A percentile compares a stretch with the other conserved stretches of the same genome.
phyloP scores from a whole-genome alignment of 2,329 filamentous ascomycete species.

The Epichloe elymi region DNA sequence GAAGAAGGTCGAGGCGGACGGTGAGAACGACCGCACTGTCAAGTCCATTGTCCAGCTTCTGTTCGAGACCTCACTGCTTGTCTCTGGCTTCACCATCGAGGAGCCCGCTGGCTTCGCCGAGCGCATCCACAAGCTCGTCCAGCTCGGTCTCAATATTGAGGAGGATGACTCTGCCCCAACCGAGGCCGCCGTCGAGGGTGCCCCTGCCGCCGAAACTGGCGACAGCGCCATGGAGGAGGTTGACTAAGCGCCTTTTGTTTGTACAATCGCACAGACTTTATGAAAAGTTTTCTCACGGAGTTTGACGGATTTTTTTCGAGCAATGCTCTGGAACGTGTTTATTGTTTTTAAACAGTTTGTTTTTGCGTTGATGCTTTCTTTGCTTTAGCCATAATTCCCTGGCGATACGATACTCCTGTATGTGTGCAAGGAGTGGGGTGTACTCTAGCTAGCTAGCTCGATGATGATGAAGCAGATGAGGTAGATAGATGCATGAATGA shows the following conservation, averaged over 20 bases:
- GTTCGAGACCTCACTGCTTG: slow-evolving; percentile 96
- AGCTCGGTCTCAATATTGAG: slow-evolving; percentile 92
- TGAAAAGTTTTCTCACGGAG: slow-evolving; percentile 28
- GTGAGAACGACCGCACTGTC: slow-evolving; percentile 97
- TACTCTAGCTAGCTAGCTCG: slow-evolving; percentile 27
- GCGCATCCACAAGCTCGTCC: slow-evolving; percentile 99
- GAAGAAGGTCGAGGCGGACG: slow-evolving; percentile 96
- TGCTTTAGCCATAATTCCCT: slow-evolving; percentile 23
- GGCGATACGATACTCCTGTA: slow-evolving; percentile 9
- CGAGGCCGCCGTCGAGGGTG: slow-evolving; percentile 45
- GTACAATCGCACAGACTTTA: slow-evolving; percentile 22
- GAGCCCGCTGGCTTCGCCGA: slow-evolving; percentile 96
- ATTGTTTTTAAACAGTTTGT: slow-evolving; percentile 8
- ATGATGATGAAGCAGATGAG: slow-evolving; percentile 28
- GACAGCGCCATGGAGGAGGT: slow-evolving; percentile 99
- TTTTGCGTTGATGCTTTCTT: slow-evolving; percentile 14
- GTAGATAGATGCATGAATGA: slow-evolving; percentile 25
- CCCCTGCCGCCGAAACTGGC: slow-evolving; percentile 45
- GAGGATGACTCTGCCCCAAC: slow-evolving; percentile 67
- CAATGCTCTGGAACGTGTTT: slow-evolving; percentile 19
- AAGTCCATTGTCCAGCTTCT: slow-evolving; percentile 98
- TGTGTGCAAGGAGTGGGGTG: slow-evolving; percentile 15
- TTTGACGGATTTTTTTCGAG: slow-evolving; percentile 25
- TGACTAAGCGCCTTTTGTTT: slow-evolving; percentile 50
- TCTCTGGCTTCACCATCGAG: slow-evolving; percentile 98